Evolutionary conservation across 2,329 filamentous ascomycete species (phyloP).

Genomic region (Berkeleyomyces rouxiae): DNA sequence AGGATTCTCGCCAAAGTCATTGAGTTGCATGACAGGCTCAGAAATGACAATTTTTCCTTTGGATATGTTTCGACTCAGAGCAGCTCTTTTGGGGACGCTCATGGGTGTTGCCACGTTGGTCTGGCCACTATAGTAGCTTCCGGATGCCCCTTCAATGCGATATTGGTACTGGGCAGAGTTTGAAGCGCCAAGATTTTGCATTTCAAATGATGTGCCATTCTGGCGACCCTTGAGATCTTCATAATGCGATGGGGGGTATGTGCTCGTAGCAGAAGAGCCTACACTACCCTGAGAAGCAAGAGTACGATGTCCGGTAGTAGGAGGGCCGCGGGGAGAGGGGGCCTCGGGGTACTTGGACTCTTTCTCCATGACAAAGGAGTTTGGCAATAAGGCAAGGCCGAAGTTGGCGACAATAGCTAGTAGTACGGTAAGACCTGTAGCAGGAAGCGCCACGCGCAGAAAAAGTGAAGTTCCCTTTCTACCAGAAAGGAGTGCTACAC

Average conservation of each 20-base stretch:
- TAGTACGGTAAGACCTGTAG: constrained; percentile 31
- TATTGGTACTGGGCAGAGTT: constrained; percentile 4
- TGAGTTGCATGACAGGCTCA: constrained; percentile 27
- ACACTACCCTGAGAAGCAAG: constrained; percentile 18
- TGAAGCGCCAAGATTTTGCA: constrained; percentile 3
- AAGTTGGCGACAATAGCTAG: constrained; percentile 23
- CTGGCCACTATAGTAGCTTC: constrained; percentile 6
- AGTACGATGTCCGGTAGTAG: neutral
- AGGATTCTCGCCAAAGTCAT: constrained; percentile 23
- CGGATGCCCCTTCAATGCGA: constrained; percentile 1
- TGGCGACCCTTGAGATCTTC: constrained; percentile 30
- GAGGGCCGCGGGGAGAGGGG: constrained; percentile 15
- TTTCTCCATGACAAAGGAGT: constrained; percentile 16
- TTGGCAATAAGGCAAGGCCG: constrained; percentile 25
- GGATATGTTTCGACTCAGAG: constrained; percentile 13
- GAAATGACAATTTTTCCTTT: constrained; percentile 32
- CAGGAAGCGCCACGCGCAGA: constrained; percentile 33
- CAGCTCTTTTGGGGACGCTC: constrained; percentile 14
- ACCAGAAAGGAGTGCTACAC: constrained; percentile 35
- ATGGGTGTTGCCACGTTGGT: constrained; percentile 17
- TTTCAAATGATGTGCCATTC: neutral
- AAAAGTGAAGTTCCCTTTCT: constrained; percentile 26
- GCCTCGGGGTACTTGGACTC: constrained; percentile 12
- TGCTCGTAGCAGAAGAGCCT: constrained; percentile 27
- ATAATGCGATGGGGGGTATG: constrained; percentile 30